These are phyloP conservation scores for Tuber umbilicatum DNA, from an alignment of 495 filamentous ascomycete genomes.

Conservation along the genomic window DNA sequence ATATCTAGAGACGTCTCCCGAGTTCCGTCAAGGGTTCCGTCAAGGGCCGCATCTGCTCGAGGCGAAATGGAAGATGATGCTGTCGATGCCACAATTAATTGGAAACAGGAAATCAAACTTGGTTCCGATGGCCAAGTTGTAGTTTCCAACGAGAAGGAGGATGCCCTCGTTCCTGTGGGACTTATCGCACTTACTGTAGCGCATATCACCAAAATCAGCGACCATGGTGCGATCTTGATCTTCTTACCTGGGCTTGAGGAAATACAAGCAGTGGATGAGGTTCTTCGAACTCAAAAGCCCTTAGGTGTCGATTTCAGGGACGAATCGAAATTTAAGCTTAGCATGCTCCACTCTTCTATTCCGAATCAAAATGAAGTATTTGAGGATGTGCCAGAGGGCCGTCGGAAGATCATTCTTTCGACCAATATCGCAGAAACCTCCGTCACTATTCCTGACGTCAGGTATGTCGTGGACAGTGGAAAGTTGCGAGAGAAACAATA, in stretches of 20 bases:
- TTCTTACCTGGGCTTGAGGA: conserved; percentile 56
- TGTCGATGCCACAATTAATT: conserved; percentile 45
- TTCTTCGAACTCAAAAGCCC: conserved; percentile 33
- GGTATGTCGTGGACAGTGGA: conserved; percentile 54
- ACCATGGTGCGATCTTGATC: conserved; percentile 52
- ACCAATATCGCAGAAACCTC: conserved; percentile 60
- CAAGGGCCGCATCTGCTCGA: conserved; percentile 21
- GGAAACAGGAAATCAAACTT: conserved; percentile 46
- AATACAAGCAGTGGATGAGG: conserved; percentile 45
- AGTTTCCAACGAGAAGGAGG: conserved; percentile 44
- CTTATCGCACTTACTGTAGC: conserved; percentile 50
- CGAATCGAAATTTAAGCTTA: conserved; percentile 46
- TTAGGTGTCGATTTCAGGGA: conserved; percentile 49
- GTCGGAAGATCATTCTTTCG: conserved; percentile 53
- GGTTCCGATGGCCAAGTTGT: conserved; percentile 35
- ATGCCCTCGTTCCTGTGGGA: conserved; percentile 47
- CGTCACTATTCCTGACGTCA: conserved; percentile 55
- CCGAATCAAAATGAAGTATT: conserved; percentile 49
- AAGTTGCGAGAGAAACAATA: conserved; percentile 52
- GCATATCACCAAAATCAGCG: conserved; percentile 49
- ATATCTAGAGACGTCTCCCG: conserved; percentile 29
- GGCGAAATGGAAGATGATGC: conserved; percentile 35
- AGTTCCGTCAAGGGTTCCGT: conserved; percentile 35
- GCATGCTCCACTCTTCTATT: conserved; percentile 51
- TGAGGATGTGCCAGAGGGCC: conserved; percentile 46